Base-by-base conservation (phyloP, 306 rosid species). In the Purshia tridentata region DNA sequence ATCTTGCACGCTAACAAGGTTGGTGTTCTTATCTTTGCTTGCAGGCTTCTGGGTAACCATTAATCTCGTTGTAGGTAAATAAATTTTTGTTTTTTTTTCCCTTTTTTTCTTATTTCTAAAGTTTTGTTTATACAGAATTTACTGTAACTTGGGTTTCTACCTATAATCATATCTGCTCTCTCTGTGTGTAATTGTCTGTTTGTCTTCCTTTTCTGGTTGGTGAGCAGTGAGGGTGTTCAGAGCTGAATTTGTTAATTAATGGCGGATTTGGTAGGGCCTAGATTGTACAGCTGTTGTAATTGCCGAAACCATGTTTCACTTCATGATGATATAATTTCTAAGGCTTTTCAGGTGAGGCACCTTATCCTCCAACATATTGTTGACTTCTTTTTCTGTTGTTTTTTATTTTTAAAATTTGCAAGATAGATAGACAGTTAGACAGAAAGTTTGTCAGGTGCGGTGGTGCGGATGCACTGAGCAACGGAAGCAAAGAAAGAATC, bases 261-360 rank as follows among this genome's bases (percentile, higher is more conserved):
- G 96, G 97, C 88, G 88, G 96, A 89, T 78, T 74, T 89, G 54
- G 82, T 87, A 10, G 99, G 92, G 29, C 99, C 99, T 72, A 89
- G 99, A 74, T 77, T 91, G 81, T 94, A 94, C 83, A 85, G 97
- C 78, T 94, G 97, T 73, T 89, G 92, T 74, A 94, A 94, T 85
- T 94, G 99, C 77, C 80, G 97, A 81, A 94, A 89, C 84, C 99
- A 88, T 75, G 96, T 94, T 70, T 85, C 99, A 9, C 85, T 91
- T 76, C 99, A 94, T 19, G 97, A 94, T 84, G 99, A 94, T 88
- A 89, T 94, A 4, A 90, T 94, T 82, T 94, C 99, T 35, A 94
- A 94, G 85, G 92, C 99, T 80, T 94, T 94, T 83, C 97, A 94
- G 88, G 99, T 91, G 81, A 79, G 78, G 37, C 77, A 65, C 59